Evolutionary conservation across 2,329 filamentous ascomycete species (phyloP), one percentile per base, ranked within the genome.

Genomic region (Cladosporium sp.): DNA sequence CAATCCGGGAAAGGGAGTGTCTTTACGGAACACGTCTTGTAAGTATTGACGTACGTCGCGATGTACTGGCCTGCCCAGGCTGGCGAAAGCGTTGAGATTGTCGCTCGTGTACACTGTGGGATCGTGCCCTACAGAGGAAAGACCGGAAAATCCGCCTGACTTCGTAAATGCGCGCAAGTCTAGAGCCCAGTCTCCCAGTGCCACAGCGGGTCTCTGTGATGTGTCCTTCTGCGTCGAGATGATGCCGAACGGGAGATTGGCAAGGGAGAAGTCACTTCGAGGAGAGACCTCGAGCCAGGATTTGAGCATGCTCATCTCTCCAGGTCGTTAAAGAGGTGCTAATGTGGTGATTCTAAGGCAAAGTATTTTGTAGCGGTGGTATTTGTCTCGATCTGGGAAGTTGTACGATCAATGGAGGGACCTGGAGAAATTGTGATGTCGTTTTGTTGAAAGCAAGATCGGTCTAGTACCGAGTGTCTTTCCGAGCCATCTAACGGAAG

Each of bases 161-260:
- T 73, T 67, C 6, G 82, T 70, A 54, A 89, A 85, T 0, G 72
- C 73, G 41, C 78, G 75, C 12, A 93, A 73, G 58, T 92, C 85
- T 38, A 92, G 70, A 0, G 81, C 85, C 66, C 86, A 72, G 27
- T 83, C 77, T 40, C 87, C 88, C 57, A 93, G 85, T 7, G 86
- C 86, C 52, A 86, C 71, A 12, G 85, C 87, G 8, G 82, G 77
- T 22, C 83, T 82, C 1, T 76, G 84, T 20, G 73, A 73, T 9
- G 73, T 59, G 51, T 79, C 74, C 4, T 73, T 67, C 2, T 74
- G 55, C 0, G 84, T 85, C 22, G 82, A 85, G 63, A 93, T 87
- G 71, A 92, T 83, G 61, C 88, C 88, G 62, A 92, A 92, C 2
- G 88, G 88, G 48, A 93, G 84, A 64, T 92, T 92, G 61, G 83